phyloP scores from a whole-genome alignment of 208 protist genomes.

The Naegleria fowleri region DNA sequence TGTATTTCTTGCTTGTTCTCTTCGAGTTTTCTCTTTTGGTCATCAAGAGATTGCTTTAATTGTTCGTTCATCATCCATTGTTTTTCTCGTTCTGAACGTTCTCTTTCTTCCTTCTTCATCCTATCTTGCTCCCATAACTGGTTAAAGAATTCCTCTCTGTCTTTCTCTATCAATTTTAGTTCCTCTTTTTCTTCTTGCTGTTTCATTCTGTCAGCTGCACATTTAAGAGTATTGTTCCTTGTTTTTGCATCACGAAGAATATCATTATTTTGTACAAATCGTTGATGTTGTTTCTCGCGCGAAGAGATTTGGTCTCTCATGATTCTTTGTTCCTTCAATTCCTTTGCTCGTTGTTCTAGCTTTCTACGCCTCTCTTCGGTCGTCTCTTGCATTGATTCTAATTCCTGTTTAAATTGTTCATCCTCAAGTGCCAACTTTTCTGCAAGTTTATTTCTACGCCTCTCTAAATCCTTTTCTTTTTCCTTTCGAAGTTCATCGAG shows the following conservation, averaged over 20 bases:
- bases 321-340: background rate
- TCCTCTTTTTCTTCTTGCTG: background rate
- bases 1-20: conserved; percentile 11
- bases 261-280: background rate
- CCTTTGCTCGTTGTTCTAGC: background rate
- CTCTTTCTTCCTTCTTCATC: conserved; percentile 16
- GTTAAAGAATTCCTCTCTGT: background rate
- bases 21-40: conserved; percentile 15
- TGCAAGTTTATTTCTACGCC: background rate
- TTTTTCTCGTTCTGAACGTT: background rate
- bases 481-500: background rate
- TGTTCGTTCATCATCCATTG: background rate
- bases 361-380: background rate
- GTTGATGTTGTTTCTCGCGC: background rate
- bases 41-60: background rate
- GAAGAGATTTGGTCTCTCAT: background rate
- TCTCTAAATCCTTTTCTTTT: background rate
- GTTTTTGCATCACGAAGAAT: conserved; percentile 4
- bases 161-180: background rate
- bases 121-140: conserved; percentile 26
- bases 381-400: conserved; percentile 22
- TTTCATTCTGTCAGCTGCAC: background rate
- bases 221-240: background rate
- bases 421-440: conserved; percentile 1
- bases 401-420: background rate